These are phyloP conservation scores for Eudorina sp. DNA, from an alignment of 139 green algal genomes.

Conservation along the genomic window DNA sequence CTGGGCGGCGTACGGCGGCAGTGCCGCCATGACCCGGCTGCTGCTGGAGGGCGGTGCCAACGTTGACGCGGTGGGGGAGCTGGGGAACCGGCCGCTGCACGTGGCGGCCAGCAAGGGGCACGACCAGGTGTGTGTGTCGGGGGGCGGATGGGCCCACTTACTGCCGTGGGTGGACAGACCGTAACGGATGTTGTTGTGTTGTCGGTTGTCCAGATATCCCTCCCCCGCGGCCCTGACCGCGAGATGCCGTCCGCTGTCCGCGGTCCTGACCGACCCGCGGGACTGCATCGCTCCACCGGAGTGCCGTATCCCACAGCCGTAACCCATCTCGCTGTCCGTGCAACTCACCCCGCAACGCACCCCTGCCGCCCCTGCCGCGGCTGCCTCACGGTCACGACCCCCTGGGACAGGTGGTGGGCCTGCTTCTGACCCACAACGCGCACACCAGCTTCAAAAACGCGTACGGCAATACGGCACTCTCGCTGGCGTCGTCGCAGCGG, in stretches of 20 bases:
- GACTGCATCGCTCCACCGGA: too few species aligned
- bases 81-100: slow-evolving; percentile 71
- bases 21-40: slow-evolving; percentile 30
- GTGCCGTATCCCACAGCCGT: too few species aligned
- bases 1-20: slow-evolving; percentile 64
- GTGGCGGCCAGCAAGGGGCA: slow-evolving; percentile 63
- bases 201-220: too few species aligned
- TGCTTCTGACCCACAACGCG: slow-evolving; percentile 63
- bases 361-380: too few species aligned
- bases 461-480: slow-evolving; percentile 59
- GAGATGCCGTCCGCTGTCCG: too few species aligned
- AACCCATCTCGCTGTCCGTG: too few species aligned
- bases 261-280: too few species aligned
- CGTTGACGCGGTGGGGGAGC: slow-evolving; percentile 66
- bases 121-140: not conserved
- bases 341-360: too few species aligned
- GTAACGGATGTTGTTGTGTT: too few species aligned
- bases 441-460: slow-evolving; percentile 59
- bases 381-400: too few species aligned
- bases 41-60: slow-evolving; percentile 64
- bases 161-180: too few species aligned
- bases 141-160: not conserved
- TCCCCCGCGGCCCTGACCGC: too few species aligned
- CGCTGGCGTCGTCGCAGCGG: slow-evolving; percentile 5
- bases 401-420: slow-evolving; percentile 57